Percentiles rank a stretch among this genome's conserved stretches.
Conservation (phyloP, 352 stramenopile species). For the Pythium biforme region DNA sequence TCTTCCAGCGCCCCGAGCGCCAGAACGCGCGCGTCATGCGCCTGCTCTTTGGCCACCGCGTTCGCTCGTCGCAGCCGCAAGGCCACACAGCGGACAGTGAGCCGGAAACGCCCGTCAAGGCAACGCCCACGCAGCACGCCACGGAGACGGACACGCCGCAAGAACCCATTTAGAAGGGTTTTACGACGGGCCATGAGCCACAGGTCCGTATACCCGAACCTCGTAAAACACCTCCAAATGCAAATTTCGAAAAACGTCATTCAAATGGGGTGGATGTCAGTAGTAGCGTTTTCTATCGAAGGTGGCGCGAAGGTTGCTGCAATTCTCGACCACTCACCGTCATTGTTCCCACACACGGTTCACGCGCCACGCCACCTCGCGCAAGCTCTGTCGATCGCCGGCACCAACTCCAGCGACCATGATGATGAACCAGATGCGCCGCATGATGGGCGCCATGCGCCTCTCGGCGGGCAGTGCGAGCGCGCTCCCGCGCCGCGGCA, state of each 20-base stretch:
- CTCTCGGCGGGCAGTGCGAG: slow-evolving; percentile 37
- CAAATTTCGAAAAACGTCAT: slow-evolving; percentile 15
- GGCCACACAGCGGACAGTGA: no score
- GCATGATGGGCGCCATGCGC: slow-evolving; percentile 61
- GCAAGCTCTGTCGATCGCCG: neutral
- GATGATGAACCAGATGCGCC: slow-evolving; percentile 66
- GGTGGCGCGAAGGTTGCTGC: slow-evolving; percentile 20
- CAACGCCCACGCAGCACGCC: no score
- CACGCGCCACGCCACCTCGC: no score
- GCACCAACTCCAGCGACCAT: slow-evolving; percentile 10
- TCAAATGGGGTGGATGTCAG: slow-evolving; percentile 1
- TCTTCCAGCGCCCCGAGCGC: slow-evolving; percentile 46
- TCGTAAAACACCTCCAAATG: no score
- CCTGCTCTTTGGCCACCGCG: slow-evolving; percentile 51
- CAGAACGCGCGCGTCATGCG: slow-evolving; percentile 48
- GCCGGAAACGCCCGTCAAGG: neutral
- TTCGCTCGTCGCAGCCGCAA: slow-evolving; percentile 8
- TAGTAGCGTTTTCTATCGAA: no score
- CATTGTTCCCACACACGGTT: no score
- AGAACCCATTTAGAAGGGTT: no score
- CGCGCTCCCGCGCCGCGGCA: slow-evolving; percentile 44
- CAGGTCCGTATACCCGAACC: no score
- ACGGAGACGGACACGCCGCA: no score
- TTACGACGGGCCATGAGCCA: no score
- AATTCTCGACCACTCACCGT: slow-evolving; percentile 25